Evolutionary conservation across 768 basidiomycete species (phyloP).

Genomic region (Tubosaeta sp.): DNA sequence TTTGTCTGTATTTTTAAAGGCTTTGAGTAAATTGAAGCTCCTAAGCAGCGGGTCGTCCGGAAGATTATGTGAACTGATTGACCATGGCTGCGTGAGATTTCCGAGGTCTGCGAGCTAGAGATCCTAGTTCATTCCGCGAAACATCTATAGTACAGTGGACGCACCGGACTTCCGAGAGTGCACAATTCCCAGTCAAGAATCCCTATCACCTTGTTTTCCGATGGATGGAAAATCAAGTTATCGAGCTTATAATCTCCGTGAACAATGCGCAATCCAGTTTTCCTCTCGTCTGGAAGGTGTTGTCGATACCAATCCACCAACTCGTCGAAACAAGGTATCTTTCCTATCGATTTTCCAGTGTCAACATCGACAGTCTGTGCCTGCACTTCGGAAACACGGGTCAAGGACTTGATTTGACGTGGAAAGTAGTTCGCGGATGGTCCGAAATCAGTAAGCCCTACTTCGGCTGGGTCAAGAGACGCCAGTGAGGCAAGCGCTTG

Average conservation of each 20-base stretch:
- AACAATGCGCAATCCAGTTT: slow-evolving; percentile 78
- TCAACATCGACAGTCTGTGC: slow-evolving; percentile 64
- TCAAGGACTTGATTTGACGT: slow-evolving; percentile 88
- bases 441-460: slow-evolving; percentile 72
- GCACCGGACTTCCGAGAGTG: slow-evolving; percentile 86
- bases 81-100: slow-evolving; percentile 86
- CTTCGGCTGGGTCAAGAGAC: slow-evolving; percentile 53
- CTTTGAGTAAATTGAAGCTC: slow-evolving; percentile 35
- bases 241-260: slow-evolving; percentile 99
- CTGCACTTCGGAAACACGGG: slow-evolving; percentile 76
- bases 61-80: slow-evolving; percentile 43
- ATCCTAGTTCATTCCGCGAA: neutral
- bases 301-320: slow-evolving; percentile 72
- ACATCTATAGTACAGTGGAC: slow-evolving; percentile 22
- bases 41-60: slow-evolving; percentile 21
- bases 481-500: slow-evolving; percentile 65
- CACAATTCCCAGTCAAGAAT: slow-evolving; percentile 98
- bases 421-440: slow-evolving; percentile 82
- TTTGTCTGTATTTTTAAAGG: slow-evolving; percentile 58
- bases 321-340: slow-evolving; percentile 72
- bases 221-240: slow-evolving; percentile 92
- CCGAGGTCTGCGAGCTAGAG: slow-evolving; percentile 79
- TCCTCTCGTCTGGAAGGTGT: slow-evolving; percentile 73
- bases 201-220: slow-evolving; percentile 87
- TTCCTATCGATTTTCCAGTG: slow-evolving; percentile 52